Conservation (phyloP, 148 eudicot genomes). For the Spergularia bocconei region DNA sequence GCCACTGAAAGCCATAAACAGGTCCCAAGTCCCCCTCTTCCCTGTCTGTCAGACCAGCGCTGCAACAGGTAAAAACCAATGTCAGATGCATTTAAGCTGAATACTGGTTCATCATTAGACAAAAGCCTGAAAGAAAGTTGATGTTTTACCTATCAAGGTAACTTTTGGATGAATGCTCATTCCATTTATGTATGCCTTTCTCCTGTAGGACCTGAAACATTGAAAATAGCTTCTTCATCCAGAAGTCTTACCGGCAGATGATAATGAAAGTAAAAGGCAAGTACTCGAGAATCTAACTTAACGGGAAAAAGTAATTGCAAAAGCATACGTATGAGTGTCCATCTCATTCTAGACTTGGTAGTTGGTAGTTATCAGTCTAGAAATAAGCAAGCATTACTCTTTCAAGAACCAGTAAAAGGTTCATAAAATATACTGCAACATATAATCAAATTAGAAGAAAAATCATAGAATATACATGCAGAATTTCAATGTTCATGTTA, state of each 20-base stretch:
- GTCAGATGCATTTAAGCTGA: slow-evolving; percentile 8
- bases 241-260: not conserved
- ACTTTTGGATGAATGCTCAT: slow-evolving; percentile 78
- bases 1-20: slow-evolving; percentile 90
- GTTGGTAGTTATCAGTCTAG: not conserved
- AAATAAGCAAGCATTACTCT: not conserved
- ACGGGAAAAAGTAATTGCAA: not conserved
- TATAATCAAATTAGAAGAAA: not conserved
- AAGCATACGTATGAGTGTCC: not conserved
- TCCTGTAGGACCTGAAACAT: slow-evolving; percentile 56
- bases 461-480: not conserved
- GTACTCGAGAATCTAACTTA: not conserved
- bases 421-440: not conserved
- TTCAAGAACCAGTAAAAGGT: not conserved
- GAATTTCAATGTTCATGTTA: not conserved
- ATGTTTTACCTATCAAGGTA: slow-evolving; percentile 57
- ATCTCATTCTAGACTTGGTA: not conserved
- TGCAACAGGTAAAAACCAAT: slow-evolving; percentile 24
- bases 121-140: not conserved
- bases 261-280: not conserved
- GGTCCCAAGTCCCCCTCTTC: slow-evolving; percentile 97
- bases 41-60: slow-evolving; percentile 69
- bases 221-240: not conserved
- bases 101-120: not conserved
- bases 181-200: slow-evolving; percentile 83